Evolutionary conservation across 1,139 yeast species (phyloP), one percentile per base, ranked within the genome.

Genomic region (Zygoascus meyerae): DNA sequence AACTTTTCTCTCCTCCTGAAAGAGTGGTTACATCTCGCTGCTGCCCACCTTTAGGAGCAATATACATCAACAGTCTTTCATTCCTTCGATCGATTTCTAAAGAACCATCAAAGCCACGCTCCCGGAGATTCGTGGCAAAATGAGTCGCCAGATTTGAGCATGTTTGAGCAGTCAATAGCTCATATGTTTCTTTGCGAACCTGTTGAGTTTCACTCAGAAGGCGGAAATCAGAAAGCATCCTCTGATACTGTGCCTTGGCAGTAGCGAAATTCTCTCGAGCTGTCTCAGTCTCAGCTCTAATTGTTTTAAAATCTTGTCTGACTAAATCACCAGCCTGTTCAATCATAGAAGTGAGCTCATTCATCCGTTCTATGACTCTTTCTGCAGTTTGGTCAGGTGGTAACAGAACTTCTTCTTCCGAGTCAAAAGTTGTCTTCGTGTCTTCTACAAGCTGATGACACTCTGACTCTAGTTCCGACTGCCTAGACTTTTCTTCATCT

Each of bases 1-100:
- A 92, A 1, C 97, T 87, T 63, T 90, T 90, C 62, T 94, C 98
- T 39, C 99, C 99, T 34, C 99, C 99, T 1, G 97, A 87, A 32
- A 92, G 73, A 0, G 96, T 83, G 52, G 82, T 87, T 11, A 86
- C 87, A 35, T 83, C 80, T 56, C 96, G 72, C 38, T 73, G 75
- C 49, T 78, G 77, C 0, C 89, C 82, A 30, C 80, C 57, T 16
- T 55, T 52, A 3, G 62, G 58, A 26, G 55, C 55, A 9, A 66
- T 62, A 16, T 47, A 46, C 33, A 66, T 51, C 9, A 44, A 48
- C 17, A 69, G 54, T 35, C 50, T 55, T 62, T 73, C 72, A n/a
- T 71, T 68, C 2, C 66, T 68, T 49, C 75, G 77, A 54, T 83
- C 83, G 61, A 90, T 81, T 9, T 70, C 69, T 40, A 92, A 69